Base-by-base conservation (phyloP, 352 stramenopile species). In the Phytopythium sindhum region DNA sequence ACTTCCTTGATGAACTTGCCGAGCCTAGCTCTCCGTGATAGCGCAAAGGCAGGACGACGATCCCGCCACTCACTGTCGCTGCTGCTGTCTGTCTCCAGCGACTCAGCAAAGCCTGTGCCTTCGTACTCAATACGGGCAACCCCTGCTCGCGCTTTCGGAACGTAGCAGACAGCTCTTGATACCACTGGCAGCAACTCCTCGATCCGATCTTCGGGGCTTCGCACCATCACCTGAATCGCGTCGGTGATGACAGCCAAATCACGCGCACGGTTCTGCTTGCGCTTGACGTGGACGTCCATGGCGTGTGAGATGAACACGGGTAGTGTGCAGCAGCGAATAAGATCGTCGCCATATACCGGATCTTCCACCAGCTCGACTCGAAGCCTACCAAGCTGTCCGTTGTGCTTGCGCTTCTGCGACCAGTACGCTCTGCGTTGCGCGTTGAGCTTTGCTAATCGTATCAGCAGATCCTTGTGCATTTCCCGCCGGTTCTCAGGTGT, bases 111-210 rank as follows among this genome's bases (percentile, higher is more conserved):
- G 8, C 74, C 67, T n/a, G 63, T 56, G 14, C 80, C 75, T 53
- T 53, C 68, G 31, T 84, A 86, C 10, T 78, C 39, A 0, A 93
- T 24, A 53, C 61, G 57, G 23, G 78, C 63, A 21, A 70, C 65
- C 28, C 29, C 67, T 3, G 83, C 80, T 10, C 86, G 74, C 44
- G 83, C 89, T 66, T 82, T 82, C 1, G 87, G 86, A 1, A 95
- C 88, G 26, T 81, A 87, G 56, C 86, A 97, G 15, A 91, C 65
- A 9, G 86, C 86, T 31, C 86, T 82, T 7, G 81, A 79, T 2
- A 95, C 65, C 9, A 90, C 52, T 6, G 75, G 47, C 28, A 73
- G 57, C 35, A 93, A 51, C 4, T 71, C 71, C 4, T 62, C 64
- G 28, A 92, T 57, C 28, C 87, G 76, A 10, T 78, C 69, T 11